Conservation (phyloP, 2,329 filamentous ascomycete genomes). For the Cladophialophora carrionii region DNA sequence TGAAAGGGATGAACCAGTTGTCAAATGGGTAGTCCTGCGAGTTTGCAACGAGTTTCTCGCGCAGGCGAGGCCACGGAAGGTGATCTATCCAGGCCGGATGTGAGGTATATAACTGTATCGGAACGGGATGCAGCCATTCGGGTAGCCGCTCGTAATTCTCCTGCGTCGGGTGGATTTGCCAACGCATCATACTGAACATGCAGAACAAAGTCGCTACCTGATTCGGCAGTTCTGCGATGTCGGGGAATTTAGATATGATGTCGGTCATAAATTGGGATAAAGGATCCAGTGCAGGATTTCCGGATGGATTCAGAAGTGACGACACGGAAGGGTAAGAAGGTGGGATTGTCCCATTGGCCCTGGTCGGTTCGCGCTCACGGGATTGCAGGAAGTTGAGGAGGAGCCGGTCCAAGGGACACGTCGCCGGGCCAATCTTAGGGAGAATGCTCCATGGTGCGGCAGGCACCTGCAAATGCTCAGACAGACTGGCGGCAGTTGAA, state of each 20-base stretch:
- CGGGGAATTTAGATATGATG: slow-evolving; percentile 80
- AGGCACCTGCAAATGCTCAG: slow-evolving; percentile 37
- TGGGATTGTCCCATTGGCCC: slow-evolving; percentile 60
- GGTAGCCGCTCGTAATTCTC: slow-evolving; percentile 81
- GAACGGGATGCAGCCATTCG: slow-evolving; percentile 69
- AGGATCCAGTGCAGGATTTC: slow-evolving; percentile 60
- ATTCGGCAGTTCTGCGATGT: slow-evolving; percentile 76
- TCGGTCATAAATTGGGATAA: slow-evolving; percentile 84
- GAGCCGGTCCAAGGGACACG: slow-evolving; percentile 77
- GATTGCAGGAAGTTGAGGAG: slow-evolving; percentile 77
- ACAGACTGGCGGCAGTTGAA: slow-evolving; percentile 34
- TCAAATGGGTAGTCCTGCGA: slow-evolving; percentile 69
- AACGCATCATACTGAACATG: slow-evolving; percentile 86
- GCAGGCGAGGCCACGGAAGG: slow-evolving; percentile 76
- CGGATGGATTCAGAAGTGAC: slow-evolving; percentile 70
- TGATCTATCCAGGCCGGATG: slow-evolving; percentile 86
- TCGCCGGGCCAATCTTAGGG: slow-evolving; percentile 66
- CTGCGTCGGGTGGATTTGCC: slow-evolving; percentile 77
- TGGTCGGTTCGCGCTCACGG: slow-evolving; percentile 57
- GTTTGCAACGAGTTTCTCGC: slow-evolving; percentile 64
- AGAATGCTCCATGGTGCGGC: slow-evolving; percentile 47
- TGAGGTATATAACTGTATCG: slow-evolving; percentile 65
- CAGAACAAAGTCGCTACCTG: slow-evolving; percentile 79
- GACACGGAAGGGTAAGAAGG: slow-evolving; percentile 80
- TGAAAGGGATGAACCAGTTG: slow-evolving; percentile 82